Evolutionary conservation across 257 asterid genomes (phyloP), one percentile per base, ranked within the genome.

Genomic region (Salvia hispanica): DNA sequence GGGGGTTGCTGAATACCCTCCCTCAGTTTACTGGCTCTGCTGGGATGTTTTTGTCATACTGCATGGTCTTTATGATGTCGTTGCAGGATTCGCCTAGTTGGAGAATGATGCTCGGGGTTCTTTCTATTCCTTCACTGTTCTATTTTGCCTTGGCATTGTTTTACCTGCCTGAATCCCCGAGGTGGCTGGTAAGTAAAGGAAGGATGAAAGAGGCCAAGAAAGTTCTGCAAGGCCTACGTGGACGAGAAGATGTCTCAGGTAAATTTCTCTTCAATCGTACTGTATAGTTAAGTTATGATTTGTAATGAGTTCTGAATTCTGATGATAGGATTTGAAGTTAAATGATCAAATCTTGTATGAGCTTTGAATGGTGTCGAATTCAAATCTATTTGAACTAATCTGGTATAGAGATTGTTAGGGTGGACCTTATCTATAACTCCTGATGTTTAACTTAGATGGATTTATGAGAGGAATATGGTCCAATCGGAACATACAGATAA

Each of bases 161-260:
- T 57, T 86, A 68, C 91, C 76, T 94, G 70, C 97, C 99, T 33
- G 99, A 93, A 77, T 93, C 99, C 50, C 99, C 99, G 4, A 86
- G 99, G 73, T 93, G 99, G 99, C 90, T 94, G 1, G 99, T 94
- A 6, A 83, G 97, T 45, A 88, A 90, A 78, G 99, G 99, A 5
- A 79, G 64, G 83, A 84, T 86, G 92, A 81, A 79, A 70, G 97
- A 90, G 80, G 96, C 95, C 9, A 94, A 84, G 80, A 62, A 33
- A 37, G 97, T 88, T 52, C 70, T 94, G 64, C 97, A 88, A 65
- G 76, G 74, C 64, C 45, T 94, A n/a, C 97, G 95, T 56, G 96
- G 96, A 71, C 74, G 82, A 68, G 97, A 88, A 52, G 99, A 94
- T 40, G 96, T 94, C 68, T 78, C 97, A 56, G 95, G 97, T 93